Percentiles rank a stretch among this genome's conserved stretches.
These are phyloP conservation scores for Aspergillus sp. DNA, from an alignment of 2,329 filamentous ascomycete genomes.

Conservation along the genomic window DNA sequence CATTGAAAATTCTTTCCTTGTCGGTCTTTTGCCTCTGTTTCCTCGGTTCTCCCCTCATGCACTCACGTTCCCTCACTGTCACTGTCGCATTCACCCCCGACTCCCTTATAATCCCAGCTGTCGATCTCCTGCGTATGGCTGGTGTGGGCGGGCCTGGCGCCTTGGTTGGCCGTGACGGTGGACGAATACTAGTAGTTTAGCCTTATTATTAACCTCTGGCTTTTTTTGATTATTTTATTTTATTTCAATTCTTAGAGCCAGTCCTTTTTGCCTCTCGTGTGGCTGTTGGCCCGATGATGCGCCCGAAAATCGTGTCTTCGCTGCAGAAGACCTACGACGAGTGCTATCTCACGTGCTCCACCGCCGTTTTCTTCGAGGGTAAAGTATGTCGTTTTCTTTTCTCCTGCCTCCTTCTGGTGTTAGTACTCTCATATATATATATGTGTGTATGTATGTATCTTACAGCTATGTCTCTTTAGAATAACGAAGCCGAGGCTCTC, in stretches of 20 bases:
- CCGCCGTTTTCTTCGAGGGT: conserved; percentile 90
- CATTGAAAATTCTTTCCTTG: background rate
- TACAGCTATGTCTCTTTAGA: conserved; percentile 43
- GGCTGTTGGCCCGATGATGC: conserved; percentile 36
- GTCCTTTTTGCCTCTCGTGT: too few species aligned
- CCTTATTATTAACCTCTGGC: too few species aligned
- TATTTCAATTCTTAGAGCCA: too few species aligned
- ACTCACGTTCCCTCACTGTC: too few species aligned
- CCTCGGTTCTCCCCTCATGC: too few species aligned
- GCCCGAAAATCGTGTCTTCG: conserved; percentile 55
- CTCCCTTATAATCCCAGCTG: too few species aligned
- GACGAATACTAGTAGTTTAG: too few species aligned
- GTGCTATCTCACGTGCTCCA: conserved; percentile 88
- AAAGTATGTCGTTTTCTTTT: conserved; percentile 50
- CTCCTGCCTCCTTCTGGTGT: background rate
- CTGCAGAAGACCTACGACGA: conserved; percentile 98
- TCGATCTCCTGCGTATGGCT: conserved; percentile 13
- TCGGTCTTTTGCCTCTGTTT: too few species aligned
- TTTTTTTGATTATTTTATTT: too few species aligned
- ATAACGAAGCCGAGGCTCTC: conserved; percentile 83
- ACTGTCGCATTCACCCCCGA: too few species aligned
- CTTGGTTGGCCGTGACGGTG: too few species aligned
- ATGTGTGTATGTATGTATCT: background rate
- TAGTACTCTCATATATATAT: background rate
- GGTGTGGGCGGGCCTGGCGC: conserved; percentile 12